Evolutionary conservation across 768 basidiomycete genomes (phyloP).

Genomic region (Plicaturopsis crispa): DNA sequence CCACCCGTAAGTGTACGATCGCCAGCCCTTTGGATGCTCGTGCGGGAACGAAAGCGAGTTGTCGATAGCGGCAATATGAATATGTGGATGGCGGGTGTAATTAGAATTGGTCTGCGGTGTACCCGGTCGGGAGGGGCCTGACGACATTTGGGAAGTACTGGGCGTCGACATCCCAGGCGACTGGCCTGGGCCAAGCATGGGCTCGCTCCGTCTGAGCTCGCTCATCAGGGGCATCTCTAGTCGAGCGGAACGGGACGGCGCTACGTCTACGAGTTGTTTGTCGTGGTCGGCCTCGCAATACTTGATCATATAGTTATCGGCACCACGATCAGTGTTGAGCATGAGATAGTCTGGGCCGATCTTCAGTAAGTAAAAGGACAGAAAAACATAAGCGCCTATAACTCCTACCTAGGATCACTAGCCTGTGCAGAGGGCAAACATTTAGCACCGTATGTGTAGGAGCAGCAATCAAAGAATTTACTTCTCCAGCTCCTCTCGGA

Average conservation of each 20-base stretch:
- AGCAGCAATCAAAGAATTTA: slow-evolving; percentile 35
- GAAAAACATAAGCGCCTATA: slow-evolving; percentile 1
- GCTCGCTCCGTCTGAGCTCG: slow-evolving; percentile 50
- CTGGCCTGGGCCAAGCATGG: slow-evolving; percentile 21
- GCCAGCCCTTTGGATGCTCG: slow-evolving; percentile 77
- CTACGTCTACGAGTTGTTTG: slow-evolving; percentile 70
- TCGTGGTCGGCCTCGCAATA: slow-evolving; percentile 80
- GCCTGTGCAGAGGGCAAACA: slow-evolving; percentile 33
- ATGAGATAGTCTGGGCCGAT: slow-evolving; percentile 68
- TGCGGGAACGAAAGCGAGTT: slow-evolving; percentile 91
- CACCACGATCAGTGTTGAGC: slow-evolving; percentile 83
- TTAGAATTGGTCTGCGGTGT: too few relatives aligned
- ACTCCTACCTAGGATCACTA: slow-evolving; percentile 70
- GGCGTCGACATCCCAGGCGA: slow-evolving; percentile 32
- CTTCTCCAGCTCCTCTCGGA: slow-evolving; percentile 87
- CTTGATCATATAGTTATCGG: slow-evolving; percentile 92
- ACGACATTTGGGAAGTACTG: slow-evolving; percentile 27
- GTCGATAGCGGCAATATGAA: slow-evolving; percentile 90
- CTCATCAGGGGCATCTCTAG: slow-evolving; percentile 70
- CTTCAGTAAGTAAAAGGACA: slow-evolving; percentile 3
- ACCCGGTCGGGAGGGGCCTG: slow-evolving; percentile 16
- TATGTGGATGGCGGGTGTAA: slow-evolving; percentile 65
- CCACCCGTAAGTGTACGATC: slow-evolving; percentile 85
- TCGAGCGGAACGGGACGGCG: slow-evolving; percentile 60
- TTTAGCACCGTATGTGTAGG: too few relatives aligned